Base-by-base conservation (phyloP, 148 eudicot species). In the Camellia granthamiana region DNA sequence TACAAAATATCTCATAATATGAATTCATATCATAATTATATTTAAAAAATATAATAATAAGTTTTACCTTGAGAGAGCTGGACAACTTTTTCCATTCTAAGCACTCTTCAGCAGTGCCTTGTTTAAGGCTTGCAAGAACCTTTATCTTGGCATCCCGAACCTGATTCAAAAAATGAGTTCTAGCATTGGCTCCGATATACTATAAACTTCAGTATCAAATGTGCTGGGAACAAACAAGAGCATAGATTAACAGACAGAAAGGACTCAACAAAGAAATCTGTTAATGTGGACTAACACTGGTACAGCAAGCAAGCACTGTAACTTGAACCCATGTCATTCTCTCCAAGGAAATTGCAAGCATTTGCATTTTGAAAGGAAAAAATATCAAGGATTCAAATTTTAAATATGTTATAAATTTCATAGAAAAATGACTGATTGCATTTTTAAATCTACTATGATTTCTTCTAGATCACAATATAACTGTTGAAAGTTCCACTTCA, bases 111-210 rank as follows among this genome's bases (percentile, higher is more conserved):
- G 86, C 91, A 67, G 86, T 91, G 76, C 80, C 87, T 85, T 81
- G 91, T 83, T 91, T 92, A 82, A 94, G 90, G 84, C 93, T 94
- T 69, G 90, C 83, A 62, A 97, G 83, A 79, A 97, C 86, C 84
- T 87, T 94, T 76, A 97, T 90, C 90, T 97, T 94, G 60, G 93
- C 92, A 86, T 94, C 94, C 47, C 98, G 90, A 68, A 94, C 95
- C 99, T 97, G 84, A 83, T 75, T 58, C 14, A 77, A 38, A 77
- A 84, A 52, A 80, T 59, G 60, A 61, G 18, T 16, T 6, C 2
- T 5, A 47, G 30, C 42, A 51, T 51, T 68, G 5, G 15, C 8
- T 16, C 6, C 15, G 43, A 69, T 51, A 23, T 16, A 58, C 74
- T 19, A 56, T 43, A 12, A 73, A n/a, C 70, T 30, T 16, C 16